A percentile compares a stretch with the other conserved stretches of the same genome.
Conservation (phyloP, 2,329 filamentous ascomycete genomes). For the Diaporthe amygdali region DNA sequence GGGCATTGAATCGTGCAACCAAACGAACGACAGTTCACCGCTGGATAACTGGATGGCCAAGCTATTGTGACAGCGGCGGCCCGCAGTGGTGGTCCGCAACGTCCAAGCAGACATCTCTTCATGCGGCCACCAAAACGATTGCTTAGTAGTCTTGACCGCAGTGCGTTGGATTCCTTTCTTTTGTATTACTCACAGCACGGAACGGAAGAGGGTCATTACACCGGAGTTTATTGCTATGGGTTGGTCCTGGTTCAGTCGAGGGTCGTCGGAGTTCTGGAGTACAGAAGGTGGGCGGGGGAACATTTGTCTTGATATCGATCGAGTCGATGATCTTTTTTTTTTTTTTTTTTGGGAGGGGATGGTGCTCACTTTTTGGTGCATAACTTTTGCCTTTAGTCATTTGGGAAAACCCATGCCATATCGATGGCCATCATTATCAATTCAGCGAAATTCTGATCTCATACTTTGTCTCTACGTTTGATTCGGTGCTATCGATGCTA, state of each 20-base stretch:
- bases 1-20: not conserved
- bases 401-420: not conserved
- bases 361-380: not conserved
- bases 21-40: not conserved
- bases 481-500: not conserved
- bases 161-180: not conserved
- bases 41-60: not conserved
- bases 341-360: not conserved
- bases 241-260: not conserved
- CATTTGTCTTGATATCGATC: conserved; percentile 4
- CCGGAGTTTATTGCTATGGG: not conserved
- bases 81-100: not conserved
- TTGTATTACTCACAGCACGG: not conserved
- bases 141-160: not conserved
- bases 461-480: not conserved
- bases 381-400: not conserved
- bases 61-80: not conserved
- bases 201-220: not conserved
- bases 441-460: conserved; percentile 1
- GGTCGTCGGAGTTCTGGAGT: conserved; percentile 22
- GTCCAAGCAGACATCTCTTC: not conserved
- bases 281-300: not conserved
- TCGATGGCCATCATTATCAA: not conserved
- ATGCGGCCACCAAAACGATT: not conserved
- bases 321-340: not conserved